These are phyloP conservation scores for Dothiorella sarmentorum DNA, from an alignment of 2,329 filamentous ascomycete genomes.

Conservation along the genomic window DNA sequence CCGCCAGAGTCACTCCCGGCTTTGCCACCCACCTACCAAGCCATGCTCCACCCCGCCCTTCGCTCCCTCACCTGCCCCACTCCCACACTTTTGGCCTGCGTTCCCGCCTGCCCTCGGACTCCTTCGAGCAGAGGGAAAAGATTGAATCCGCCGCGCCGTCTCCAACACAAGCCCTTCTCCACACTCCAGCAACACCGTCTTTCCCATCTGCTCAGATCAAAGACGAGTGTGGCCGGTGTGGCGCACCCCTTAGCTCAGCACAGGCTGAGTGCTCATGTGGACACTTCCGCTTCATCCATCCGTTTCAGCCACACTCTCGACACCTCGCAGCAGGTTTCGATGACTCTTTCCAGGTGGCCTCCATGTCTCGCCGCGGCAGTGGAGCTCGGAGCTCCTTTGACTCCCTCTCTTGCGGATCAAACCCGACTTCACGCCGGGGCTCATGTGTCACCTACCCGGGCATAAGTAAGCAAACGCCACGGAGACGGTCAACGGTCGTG, in stretches of 20 bases:
- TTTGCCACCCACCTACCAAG: neutral
- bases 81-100: neutral
- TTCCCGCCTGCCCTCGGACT: slow-evolving; percentile 3
- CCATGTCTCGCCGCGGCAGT: slow-evolving; percentile 16
- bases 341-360: neutral
- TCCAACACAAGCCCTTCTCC: neutral
- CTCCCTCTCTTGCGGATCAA: slow-evolving; percentile 5
- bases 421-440: slow-evolving; percentile 11
- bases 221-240: slow-evolving; percentile 13
- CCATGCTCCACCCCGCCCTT: neutral
- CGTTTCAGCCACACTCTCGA: slow-evolving; percentile 5
- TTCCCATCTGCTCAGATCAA: neutral
- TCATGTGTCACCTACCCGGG: slow-evolving; percentile 4
- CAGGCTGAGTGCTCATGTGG: slow-evolving; percentile 15
- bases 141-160: neutral
- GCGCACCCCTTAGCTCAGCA: slow-evolving; percentile 10
- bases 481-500: neutral
- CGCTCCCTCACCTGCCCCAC: neutral
- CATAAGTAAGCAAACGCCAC: neutral
- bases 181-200: slow-evolving; percentile 6
- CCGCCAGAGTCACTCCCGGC: neutral
- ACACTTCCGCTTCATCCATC: slow-evolving; percentile 7
- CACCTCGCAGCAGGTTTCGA: slow-evolving; percentile 8
- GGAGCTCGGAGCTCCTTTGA: slow-evolving; percentile 3
- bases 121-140: slow-evolving; percentile 2